Conservation (phyloP, 371 early-diverging fungal genomes). For the Syncephalastrum racemosum region DNA sequence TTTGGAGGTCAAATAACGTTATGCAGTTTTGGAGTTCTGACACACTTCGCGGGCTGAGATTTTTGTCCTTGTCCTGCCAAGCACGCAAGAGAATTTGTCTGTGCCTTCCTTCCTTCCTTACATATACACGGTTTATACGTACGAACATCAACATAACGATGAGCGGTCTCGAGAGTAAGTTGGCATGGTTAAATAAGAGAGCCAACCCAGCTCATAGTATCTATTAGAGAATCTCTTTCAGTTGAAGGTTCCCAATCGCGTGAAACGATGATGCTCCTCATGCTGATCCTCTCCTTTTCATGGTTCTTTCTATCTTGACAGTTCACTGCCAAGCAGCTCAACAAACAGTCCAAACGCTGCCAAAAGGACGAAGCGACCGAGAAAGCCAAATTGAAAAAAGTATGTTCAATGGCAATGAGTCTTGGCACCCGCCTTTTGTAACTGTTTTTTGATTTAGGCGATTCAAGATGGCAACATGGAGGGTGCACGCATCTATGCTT, state of each 20-base stretch:
- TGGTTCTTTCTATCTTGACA: constrained; percentile 30
- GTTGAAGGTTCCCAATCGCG: constrained; percentile 3
- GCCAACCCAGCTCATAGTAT: not conserved
- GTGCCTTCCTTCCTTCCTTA: too few species aligned
- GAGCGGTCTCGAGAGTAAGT: constrained; percentile 23
- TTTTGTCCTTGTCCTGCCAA: too few species aligned
- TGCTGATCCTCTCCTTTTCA: constrained; percentile 2
- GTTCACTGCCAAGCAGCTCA: constrained; percentile 92
- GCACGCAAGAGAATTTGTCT: too few species aligned
- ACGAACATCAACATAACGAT: not conserved
- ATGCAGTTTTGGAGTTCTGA: too few species aligned
- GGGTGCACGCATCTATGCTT: constrained; percentile 91
- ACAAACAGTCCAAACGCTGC: constrained; percentile 82
- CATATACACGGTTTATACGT: too few species aligned
- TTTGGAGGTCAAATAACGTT: too few species aligned
- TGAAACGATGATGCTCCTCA: not conserved
- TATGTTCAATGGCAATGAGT: constrained; percentile 25
- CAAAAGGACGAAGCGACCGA: constrained; percentile 84
- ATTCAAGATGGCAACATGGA: constrained; percentile 93
- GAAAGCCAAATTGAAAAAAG: constrained; percentile 88
- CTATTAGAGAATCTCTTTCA: constrained; percentile 12
- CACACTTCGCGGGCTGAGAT: too few species aligned
- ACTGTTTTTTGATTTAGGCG: constrained; percentile 51
- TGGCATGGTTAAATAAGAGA: not conserved
- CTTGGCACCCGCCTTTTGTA: not conserved